Conservation (phyloP, 2,329 filamentous ascomycete species). For the Alternaria arborescens region DNA sequence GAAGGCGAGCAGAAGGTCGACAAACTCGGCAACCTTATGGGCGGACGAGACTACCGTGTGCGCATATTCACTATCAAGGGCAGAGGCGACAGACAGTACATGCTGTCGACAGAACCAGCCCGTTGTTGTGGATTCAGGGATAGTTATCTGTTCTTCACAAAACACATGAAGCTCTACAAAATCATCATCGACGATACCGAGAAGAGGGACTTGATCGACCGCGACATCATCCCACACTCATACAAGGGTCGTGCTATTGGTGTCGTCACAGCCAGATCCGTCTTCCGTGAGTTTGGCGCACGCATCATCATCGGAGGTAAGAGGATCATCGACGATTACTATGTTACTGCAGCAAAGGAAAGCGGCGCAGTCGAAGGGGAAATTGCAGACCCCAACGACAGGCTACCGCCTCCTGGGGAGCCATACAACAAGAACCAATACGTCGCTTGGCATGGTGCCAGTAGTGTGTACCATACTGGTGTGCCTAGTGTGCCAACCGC, state of each 20-base stretch:
- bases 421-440: constrained; percentile 99
- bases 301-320: constrained; percentile 92
- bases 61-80: constrained; percentile 91
- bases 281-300: constrained; percentile 95
- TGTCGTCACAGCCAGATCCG: constrained; percentile 93
- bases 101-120: constrained; percentile 97
- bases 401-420: constrained; percentile 75
- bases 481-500: constrained; percentile 78
- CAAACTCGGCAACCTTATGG: constrained; percentile 82
- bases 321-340: constrained; percentile 88
- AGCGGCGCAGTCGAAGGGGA: constrained; percentile 87
- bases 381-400: constrained; percentile 88
- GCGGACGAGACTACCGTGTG: constrained; percentile 90
- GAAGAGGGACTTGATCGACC: constrained; percentile 94
- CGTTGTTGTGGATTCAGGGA: constrained; percentile 97
- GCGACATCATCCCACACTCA: constrained; percentile 94
- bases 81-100: constrained; percentile 87
- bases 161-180: constrained; percentile 95
- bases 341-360: constrained; percentile 75
- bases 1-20: constrained; percentile 95
- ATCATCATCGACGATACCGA: constrained; percentile 98
- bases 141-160: constrained; percentile 98
- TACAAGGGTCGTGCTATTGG: constrained; percentile 99
- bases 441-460: constrained; percentile 97
- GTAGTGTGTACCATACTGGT: constrained; percentile 90